These are phyloP conservation scores for Allium cepa DNA, from an alignment of 106 monocot genomes.

Conservation along the genomic window DNA sequence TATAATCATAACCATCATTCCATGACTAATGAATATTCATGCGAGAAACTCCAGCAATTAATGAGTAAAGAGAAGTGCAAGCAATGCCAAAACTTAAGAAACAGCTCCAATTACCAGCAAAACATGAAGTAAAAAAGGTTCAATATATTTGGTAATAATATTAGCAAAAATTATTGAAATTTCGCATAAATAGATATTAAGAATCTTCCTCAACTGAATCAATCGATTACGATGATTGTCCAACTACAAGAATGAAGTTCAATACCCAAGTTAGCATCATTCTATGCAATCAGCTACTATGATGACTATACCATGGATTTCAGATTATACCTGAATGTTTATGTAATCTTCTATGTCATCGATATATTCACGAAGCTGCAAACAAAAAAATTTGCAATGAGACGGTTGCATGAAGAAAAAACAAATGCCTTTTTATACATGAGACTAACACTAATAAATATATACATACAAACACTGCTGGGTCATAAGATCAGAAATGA, in stretches of 20 bases:
- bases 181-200: neutral
- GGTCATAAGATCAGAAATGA: too few species aligned
- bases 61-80: slow-evolving; percentile 38
- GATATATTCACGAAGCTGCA: too few species aligned
- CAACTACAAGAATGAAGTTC: slow-evolving; percentile 44
- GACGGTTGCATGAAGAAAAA: too few species aligned
- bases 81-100: slow-evolving; percentile 19
- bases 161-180: neutral
- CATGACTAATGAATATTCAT: slow-evolving; percentile 94
- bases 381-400: too few species aligned
- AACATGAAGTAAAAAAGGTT: neutral
- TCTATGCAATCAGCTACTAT: too few species aligned
- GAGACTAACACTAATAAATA: too few species aligned
- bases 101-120: slow-evolving; percentile 70
- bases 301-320: too few species aligned
- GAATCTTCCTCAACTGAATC: slow-evolving; percentile 58
- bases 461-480: too few species aligned
- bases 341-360: too few species aligned
- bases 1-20: slow-evolving; percentile 58
- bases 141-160: neutral
- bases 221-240: slow-evolving; percentile 98
- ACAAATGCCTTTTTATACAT: too few species aligned
- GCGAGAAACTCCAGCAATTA: slow-evolving; percentile 42
- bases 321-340: too few species aligned
- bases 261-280: too few species aligned